A percentile compares a stretch with the other conserved stretches of the same genome.
phyloP scores from a whole-genome alignment of 148 eudicot genomes.

The Tetragonia tetragonoides region DNA sequence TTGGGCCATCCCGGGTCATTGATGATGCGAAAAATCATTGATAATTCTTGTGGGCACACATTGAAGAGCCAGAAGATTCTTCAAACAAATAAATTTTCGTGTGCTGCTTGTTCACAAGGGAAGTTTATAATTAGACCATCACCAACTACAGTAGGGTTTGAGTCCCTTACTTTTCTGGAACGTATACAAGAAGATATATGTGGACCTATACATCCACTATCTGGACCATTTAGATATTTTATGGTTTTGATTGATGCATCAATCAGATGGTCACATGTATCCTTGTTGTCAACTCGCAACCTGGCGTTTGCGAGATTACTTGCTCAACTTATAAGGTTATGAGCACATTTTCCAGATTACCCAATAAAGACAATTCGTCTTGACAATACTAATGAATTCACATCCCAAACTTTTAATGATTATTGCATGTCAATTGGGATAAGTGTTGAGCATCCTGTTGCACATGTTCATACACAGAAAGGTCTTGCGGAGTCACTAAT shows the following conservation, averaged over 20 bases:
- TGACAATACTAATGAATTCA: background rate
- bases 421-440: background rate
- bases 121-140: too few species aligned
- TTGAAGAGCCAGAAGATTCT: too few species aligned
- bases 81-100: too few species aligned
- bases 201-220: background rate
- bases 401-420: background rate
- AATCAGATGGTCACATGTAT: background rate
- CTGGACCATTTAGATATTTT: background rate
- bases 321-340: background rate
- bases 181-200: slow-evolving; percentile 1
- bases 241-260: slow-evolving; percentile 8
- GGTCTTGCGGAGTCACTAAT: background rate
- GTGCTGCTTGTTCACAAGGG: too few species aligned
- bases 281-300: background rate
- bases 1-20: too few species aligned
- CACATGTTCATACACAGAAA: background rate
- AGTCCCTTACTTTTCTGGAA: background rate
- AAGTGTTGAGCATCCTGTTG: too few species aligned
- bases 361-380: background rate
- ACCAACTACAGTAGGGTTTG: too few species aligned
- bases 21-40: too few species aligned
- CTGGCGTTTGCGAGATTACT: background rate
- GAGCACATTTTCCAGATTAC: too few species aligned
- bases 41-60: too few species aligned